These are phyloP conservation scores for Saturnispora sekii DNA, from an alignment of 805 yeast species.

Conservation along the genomic window DNA sequence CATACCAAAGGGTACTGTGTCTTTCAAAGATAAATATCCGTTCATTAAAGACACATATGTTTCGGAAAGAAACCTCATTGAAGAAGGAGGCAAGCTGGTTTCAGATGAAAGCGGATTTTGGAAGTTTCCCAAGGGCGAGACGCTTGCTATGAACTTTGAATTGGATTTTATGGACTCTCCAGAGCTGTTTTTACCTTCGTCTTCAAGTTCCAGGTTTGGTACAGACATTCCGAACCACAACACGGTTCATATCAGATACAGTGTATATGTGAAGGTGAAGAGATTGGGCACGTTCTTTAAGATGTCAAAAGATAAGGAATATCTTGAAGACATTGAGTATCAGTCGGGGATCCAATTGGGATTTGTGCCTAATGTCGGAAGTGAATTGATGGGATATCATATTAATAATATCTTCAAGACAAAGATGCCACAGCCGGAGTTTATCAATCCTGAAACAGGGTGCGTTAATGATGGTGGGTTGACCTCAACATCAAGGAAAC, in stretches of 20 bases:
- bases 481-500: neutral
- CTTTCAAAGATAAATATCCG: neutral
- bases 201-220: neutral
- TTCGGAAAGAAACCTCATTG: neutral
- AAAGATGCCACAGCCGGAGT: neutral
- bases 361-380: neutral
- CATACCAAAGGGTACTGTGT: neutral
- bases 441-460: neutral
- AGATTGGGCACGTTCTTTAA: neutral
- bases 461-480: neutral
- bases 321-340: neutral
- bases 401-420: neutral
- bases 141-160: neutral
- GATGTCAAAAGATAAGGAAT: neutral
- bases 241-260: neutral
- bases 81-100: neutral
- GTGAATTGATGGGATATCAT: too few relatives aligned
- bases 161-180: neutral
- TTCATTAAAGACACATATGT: neutral
- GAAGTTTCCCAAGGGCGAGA: neutral
- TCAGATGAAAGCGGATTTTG: neutral
- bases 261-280: neutral
- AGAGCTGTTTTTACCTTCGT: conserved; percentile 1
- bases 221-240: neutral
- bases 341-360: neutral